Percentiles rank a stretch among this genome's conserved stretches.
Evolutionary conservation across 768 basidiomycete genomes (phyloP).

Genomic region (Filobasidium floriforme): DNA sequence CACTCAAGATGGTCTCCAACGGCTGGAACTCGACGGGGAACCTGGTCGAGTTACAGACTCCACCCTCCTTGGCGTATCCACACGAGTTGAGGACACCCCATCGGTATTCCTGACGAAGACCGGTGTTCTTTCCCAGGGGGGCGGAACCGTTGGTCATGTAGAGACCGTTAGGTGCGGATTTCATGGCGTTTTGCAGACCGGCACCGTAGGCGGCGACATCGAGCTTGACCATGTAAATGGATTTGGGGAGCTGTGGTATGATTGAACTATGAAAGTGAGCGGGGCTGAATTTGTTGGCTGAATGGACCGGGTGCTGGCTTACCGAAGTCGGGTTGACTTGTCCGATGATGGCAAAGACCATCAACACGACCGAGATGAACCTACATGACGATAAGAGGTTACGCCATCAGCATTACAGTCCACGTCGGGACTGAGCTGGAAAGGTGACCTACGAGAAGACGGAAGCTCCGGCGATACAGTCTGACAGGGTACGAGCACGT

Average conservation of each 20-base stretch:
- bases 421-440: neutral
- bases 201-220: conserved; percentile 33
- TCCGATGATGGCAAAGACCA: conserved; percentile 42
- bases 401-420: neutral
- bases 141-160: conserved; percentile 32
- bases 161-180: conserved; percentile 30
- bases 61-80: conserved; percentile 37
- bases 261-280: neutral
- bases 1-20: conserved; percentile 31
- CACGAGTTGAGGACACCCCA: conserved; percentile 41
- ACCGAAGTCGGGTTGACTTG: conserved; percentile 33
- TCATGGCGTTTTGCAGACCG: conserved; percentile 26
- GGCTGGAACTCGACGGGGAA: conserved; percentile 39
- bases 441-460: conserved; percentile 20
- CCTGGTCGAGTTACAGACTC: conserved; percentile 37
- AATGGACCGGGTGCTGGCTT: neutral
- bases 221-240: conserved; percentile 37
- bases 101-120: conserved; percentile 39
- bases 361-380: conserved; percentile 33
- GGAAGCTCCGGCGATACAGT: conserved; percentile 42
- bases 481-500: neutral
- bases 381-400: neutral
- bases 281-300: neutral
- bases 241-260: conserved; percentile 22
- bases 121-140: conserved; percentile 30